Evolutionary conservation across 192 early-diverging fungal genomes (phyloP).

Genomic region (Coemansia sp.): DNA sequence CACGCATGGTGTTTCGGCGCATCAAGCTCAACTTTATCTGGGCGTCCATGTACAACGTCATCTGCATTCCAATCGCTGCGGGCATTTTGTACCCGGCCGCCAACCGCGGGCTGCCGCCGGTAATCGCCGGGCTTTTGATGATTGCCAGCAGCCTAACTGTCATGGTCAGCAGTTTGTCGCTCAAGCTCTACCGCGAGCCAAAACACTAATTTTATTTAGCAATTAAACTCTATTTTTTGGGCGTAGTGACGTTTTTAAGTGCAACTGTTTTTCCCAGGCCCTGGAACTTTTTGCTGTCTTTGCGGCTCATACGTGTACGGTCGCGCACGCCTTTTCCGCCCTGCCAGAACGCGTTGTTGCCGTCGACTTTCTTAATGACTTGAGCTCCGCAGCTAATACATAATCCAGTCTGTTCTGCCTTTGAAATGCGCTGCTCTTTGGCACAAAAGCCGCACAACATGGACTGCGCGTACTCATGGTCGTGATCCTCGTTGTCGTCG

Average conservation of each 20-base stretch:
- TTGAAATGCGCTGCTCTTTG: slow-evolving; percentile 67
- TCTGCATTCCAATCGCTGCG: slow-evolving; percentile 89
- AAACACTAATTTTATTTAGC: slow-evolving; percentile 14
- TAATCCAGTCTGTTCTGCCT: slow-evolving; percentile 48
- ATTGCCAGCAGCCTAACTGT: slow-evolving; percentile 82
- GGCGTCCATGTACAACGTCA: slow-evolving; percentile 84
- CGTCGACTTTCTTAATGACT: slow-evolving; percentile 54
- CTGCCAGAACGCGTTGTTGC: slow-evolving; percentile 80
- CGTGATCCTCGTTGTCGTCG: slow-evolving; percentile 71
- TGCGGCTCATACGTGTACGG: slow-evolving; percentile 68
- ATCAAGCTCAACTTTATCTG: slow-evolving; percentile 86
- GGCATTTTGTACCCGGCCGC: slow-evolving; percentile 72
- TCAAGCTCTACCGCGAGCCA: slow-evolving; percentile 59
- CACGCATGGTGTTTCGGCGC: slow-evolving; percentile 70
- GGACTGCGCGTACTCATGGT: slow-evolving; percentile 66
- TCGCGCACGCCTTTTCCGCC: slow-evolving; percentile 85
- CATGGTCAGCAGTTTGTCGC: slow-evolving; percentile 71
- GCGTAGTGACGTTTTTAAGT: slow-evolving; percentile 30
- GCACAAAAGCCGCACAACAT: slow-evolving; percentile 87
- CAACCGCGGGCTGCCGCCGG: slow-evolving; percentile 64
- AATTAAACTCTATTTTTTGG: slow-evolving; percentile 23
- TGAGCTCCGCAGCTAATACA: slow-evolving; percentile 65
- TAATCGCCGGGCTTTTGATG: slow-evolving; percentile 90
- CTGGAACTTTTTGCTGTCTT: slow-evolving; percentile 66
- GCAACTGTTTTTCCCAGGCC: slow-evolving; percentile 62